Evolutionary conservation across 495 filamentous ascomycete species (phyloP), one percentile per base, ranked within the genome.

Genomic region (Aspergillus homomorphus): DNA sequence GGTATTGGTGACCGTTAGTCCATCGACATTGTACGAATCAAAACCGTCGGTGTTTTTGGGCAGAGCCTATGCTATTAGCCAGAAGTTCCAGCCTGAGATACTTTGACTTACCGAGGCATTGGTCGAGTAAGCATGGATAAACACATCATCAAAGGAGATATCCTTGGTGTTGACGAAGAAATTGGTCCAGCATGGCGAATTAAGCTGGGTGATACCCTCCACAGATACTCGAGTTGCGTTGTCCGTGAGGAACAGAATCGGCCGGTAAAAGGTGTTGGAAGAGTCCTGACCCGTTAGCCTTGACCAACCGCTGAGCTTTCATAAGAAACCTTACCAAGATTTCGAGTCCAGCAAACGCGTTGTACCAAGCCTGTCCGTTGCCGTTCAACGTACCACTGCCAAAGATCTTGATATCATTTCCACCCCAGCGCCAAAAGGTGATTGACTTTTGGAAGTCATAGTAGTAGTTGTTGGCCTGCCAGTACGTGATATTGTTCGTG

Each of bases 11-110:
- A 83, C 79, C 1, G 66, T 71, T 1, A 84, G 62, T 1, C 75
- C 73, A 49, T 82, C 71, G 28, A 76, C 71, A 30, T 81, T 82
- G 21, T 75, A 66, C 10, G 80, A 79, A 65, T 84, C 81, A 64
- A 82, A 84, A n/a, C 82, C 81, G 53, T 85, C 82, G 4, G 80
- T 82, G 66, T 84, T 84, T 58, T 82, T 81, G 22, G 82, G 76
- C 4, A 70, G 64, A 3, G 77, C 70, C 59, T 80, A 30, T 24
- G 7, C 26, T 1, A 15, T 44, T 23, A 26, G 20, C 19, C 21
- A 23, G n/a, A 44, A 10, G 0, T 16, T 4, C 0, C n/a, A 1
- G 5, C 24, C 24, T 28, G 33, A 28, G 6, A 15, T 24, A 49
- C 22, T 48, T 45, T 45, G 20, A 53, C 65, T 41, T 62, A 73